Evolutionary conservation across 2,329 filamentous ascomycete genomes (phyloP).

Genomic region (Nemania sp.): DNA sequence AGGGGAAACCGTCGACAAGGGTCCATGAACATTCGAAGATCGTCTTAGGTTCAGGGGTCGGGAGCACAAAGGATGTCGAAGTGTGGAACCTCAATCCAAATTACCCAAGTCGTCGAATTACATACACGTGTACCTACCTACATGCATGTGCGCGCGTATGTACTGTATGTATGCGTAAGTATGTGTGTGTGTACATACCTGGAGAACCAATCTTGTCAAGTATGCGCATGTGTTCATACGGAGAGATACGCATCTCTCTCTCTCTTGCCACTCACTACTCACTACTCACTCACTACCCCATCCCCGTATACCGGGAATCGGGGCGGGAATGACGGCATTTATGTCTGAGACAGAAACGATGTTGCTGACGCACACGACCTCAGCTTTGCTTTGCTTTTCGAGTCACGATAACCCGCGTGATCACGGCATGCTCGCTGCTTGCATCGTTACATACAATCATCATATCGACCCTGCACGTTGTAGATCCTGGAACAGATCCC

Average conservation of each 20-base stretch:
- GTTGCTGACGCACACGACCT: constrained; percentile 16
- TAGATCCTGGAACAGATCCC: constrained; percentile 11
- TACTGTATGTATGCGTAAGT: constrained; percentile 19
- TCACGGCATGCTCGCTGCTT: constrained; percentile 1
- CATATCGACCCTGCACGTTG: constrained; percentile 2
- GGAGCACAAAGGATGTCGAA: constrained; percentile 34
- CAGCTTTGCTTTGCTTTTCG: constrained; percentile 23
- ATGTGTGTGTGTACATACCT: constrained; percentile 3
- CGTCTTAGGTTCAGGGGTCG: constrained; percentile 35
- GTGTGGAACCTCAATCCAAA: constrained; percentile 40
- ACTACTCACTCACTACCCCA: too few relatives aligned
- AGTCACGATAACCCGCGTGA: constrained; percentile 10
- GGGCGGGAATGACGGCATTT: constrained; percentile 8
- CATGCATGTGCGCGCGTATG: constrained; percentile 21
- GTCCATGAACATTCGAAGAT: constrained; percentile 31
- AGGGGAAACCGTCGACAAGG: constrained; percentile 24
- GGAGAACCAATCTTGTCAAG: not conserved
- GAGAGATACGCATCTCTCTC: not conserved
- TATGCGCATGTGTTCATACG: not conserved
- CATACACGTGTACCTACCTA: constrained; percentile 35
- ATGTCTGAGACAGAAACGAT: constrained; percentile 35
- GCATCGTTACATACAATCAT: not conserved
- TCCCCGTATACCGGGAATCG: not conserved
- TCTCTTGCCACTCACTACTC: constrained; percentile 1
- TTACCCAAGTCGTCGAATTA: constrained; percentile 34